Evolutionary conservation across 139 green algal genomes (phyloP), one percentile per base, ranked within the genome.

Genomic region (Closterium sp.): DNA sequence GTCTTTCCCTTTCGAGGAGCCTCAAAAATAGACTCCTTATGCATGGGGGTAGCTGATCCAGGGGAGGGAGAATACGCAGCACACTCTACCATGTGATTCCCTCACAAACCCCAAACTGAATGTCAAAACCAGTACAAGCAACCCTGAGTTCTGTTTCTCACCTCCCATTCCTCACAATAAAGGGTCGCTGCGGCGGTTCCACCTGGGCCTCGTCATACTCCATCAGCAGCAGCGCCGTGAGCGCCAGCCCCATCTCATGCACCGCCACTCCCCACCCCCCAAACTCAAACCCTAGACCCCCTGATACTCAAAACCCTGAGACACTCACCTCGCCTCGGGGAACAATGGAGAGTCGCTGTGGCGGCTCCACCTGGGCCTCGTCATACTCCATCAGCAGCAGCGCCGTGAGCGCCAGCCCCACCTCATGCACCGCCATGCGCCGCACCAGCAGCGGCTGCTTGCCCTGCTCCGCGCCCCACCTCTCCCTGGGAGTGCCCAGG

Each of bases 191-290:
- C 1, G 90, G 55, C 23, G 31, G n/a, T 34, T 95, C 93, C 16
- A 95, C 55, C 10, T 89, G 21, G 8, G 43, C 36, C 0, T 33
- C 28, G 28, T 31, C 81, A 31, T 10, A 85, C 81, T 32, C 81
- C 16, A 36, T 34, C 32, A 95, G 88, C 69, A 93, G n/a, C n/a
- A n/a, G n/a, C n/a, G n/a, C n/a, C n/a, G n/a, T n/a, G n/a, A n/a
- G n/a, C n/a, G n/a, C n/a, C 34, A 86, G 86, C 2, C 93, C 93
- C 33, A 88, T 25, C 89, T 95, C 93, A 34, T 92, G 87, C 12
- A 34, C n/a, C 4, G 93, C 84, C 76, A 95, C 66, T 6, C 34
- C 34, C 4, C 38, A 34, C 32, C 31, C 31, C 5, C 32, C 36
- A 12, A 4, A 55, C 4, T 12, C 35, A 5, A 4, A 69, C 9